These are phyloP conservation scores for Hsuehochloa calcarea DNA, from an alignment of 176 grass and related monocot species.

Conservation along the genomic window DNA sequence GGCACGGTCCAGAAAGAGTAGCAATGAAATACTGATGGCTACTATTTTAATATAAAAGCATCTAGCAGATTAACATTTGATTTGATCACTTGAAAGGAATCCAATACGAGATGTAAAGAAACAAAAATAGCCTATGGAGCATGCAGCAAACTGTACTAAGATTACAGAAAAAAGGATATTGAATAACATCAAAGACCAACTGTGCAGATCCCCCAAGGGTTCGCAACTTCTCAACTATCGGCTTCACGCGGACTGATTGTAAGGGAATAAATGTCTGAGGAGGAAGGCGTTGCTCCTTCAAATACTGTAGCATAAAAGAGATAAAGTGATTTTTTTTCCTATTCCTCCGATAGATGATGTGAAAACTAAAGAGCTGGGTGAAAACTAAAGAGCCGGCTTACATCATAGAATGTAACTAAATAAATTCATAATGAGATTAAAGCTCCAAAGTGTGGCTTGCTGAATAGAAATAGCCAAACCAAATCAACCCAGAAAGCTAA, in stretches of 20 bases:
- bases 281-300: conserved; percentile 96
- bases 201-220: conserved; percentile 86
- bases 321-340: conserved; percentile 4
- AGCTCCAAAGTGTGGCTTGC: background rate
- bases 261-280: conserved; percentile 98
- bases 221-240: conserved; percentile 83
- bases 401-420: background rate
- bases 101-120: background rate
- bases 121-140: background rate
- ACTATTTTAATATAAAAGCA: background rate
- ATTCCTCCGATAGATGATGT: background rate
- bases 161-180: conserved; percentile 79
- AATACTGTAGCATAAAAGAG: conserved; percentile 67
- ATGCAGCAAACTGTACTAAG: conserved; percentile 9
- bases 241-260: conserved; percentile 90
- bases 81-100: background rate
- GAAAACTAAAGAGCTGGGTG: background rate
- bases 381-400: conserved; percentile 16
- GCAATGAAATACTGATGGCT: background rate
- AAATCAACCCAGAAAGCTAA: background rate
- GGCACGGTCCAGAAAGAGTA: background rate
- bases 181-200: conserved; percentile 94
- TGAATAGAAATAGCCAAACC: background rate
- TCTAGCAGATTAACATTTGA: background rate
- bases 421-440: background rate